These are phyloP conservation scores for Thalassiosira ordinaria DNA, from an alignment of 352 stramenopile genomes.

Conservation along the genomic window DNA sequence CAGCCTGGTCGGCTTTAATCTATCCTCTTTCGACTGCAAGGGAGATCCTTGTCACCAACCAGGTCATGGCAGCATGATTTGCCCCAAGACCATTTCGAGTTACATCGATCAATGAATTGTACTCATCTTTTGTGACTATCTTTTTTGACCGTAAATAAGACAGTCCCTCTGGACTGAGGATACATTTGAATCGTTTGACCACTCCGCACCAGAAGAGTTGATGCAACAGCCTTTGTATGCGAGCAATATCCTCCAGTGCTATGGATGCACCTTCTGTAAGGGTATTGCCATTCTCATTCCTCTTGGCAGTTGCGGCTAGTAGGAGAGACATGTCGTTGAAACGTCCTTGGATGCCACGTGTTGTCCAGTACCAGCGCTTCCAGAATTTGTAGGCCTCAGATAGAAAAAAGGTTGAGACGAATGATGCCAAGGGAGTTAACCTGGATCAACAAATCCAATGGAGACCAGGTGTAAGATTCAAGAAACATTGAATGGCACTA, in stretches of 20 bases:
- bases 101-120: not conserved
- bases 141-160: not conserved
- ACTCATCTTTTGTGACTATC: not conserved
- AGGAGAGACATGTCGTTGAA: not conserved
- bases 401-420: constrained; percentile 5
- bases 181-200: not conserved
- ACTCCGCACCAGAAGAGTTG: constrained; percentile 1
- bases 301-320: not conserved
- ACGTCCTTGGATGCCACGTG: not conserved
- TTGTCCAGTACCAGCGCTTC: not conserved
- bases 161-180: constrained; percentile 4
- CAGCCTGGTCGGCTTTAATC: not conserved
- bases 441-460: too few relatives aligned
- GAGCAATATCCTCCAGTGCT: not conserved
- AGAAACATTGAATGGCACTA: too few relatives aligned
- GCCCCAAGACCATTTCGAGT: not conserved
- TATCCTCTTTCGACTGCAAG: not conserved
- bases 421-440: not conserved
- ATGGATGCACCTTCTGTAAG: not conserved
- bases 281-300: not conserved
- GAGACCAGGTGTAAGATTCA: too few relatives aligned
- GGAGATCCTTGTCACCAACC: not conserved
- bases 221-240: not conserved
- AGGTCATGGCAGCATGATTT: not conserved
- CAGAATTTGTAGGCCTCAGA: not conserved